Base-by-base conservation (phyloP, 2,329 filamentous ascomycete genomes). In the Trichoderma sp. region DNA sequence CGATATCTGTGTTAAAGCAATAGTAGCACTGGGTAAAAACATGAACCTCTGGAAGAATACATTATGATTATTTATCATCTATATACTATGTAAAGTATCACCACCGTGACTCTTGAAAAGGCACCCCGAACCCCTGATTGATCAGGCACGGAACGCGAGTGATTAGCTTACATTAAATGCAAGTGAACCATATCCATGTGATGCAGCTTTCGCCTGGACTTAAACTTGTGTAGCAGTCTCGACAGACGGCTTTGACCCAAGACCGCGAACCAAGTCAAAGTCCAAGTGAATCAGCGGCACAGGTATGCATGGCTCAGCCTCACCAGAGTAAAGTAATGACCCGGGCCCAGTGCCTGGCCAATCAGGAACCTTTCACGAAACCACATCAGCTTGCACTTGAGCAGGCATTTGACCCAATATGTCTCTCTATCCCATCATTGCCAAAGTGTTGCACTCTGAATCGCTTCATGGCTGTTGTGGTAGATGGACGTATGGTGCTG, bases 401-500 rank as follows among this genome's bases (percentile, higher is more conserved):
- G 31, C 19, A 31, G 27, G 52, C 27, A 4, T 31, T 19, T 8
- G 27, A 29, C 6, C 27, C 27, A 7, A 55, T n/a, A 8, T 10
- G 16, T 14, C 24, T n/a, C 27, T 55, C 52, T 37, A 11, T 35
- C 11, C 19, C 29, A 35, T 13, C 35, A 27, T 40, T 2, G 16
- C 24, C 27, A 29, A 62, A 27, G 43, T 21, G 2, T 21, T 27
- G 21, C 35, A 5, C 37, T 43, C 37, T 35, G 4, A 14, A 5
- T 33, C 14, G 37, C 56, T 5, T 64, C 40, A 64, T 35, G 27
- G 49, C 5, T 33, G n/a, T 14, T 61, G 55, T n/a, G 52, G 72
- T 33, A 89, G 76, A 72, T 82, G 83, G 31, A 94, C 92, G 83
- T 95, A 95, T 8, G 88, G 87, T 7, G 90, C 89, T 5, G 94